Conservation (phyloP, 1,284 basidiomycete genomes). For the Austropuccinia psidii region DNA sequence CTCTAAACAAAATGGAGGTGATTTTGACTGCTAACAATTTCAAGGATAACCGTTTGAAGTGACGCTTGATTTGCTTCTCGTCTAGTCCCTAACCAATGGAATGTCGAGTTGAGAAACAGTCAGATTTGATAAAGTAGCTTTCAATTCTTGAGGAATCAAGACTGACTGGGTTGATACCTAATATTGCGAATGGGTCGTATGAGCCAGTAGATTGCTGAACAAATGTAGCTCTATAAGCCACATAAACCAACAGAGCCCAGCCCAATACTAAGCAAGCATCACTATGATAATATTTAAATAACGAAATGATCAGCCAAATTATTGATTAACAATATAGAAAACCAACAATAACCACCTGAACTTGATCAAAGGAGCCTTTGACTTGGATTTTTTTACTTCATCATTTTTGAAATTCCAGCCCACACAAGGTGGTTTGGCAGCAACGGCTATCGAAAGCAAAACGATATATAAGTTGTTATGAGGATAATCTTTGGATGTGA, state of each 20-base stretch:
- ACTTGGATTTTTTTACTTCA: conserved; percentile 20
- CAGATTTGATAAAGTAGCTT: too few species aligned
- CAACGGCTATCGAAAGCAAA: conserved; percentile 39
- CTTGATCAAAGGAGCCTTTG: conserved; percentile 2
- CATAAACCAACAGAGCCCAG: conserved; percentile 65
- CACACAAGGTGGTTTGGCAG: conserved; percentile 56
- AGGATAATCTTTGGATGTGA: conserved; percentile 48
- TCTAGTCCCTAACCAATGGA: conserved; percentile 62
- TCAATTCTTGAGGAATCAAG: too few species aligned
- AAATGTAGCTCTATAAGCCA: conserved; percentile 59
- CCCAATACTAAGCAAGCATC: conserved; percentile 59
- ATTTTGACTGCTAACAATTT: conserved; percentile 59
- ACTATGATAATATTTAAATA: conserved; percentile 41
- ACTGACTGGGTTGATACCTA: conserved; percentile 66
- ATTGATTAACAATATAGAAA: conserved; percentile 37
- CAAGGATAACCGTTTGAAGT: conserved; percentile 88
- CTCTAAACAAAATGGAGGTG: not conserved
- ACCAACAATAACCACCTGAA: conserved; percentile 22
- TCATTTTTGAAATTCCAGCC: conserved; percentile 56
- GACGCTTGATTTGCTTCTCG: conserved; percentile 91
- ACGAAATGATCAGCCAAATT: conserved; percentile 30
- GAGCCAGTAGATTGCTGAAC: conserved; percentile 57
- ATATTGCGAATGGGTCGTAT: conserved; percentile 91
- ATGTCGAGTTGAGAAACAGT: too few species aligned
- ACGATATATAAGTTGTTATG: not conserved